Percentiles rank a stretch among this genome's conserved stretches.
Evolutionary conservation across 75 land plant species (phyloP).

Genomic region (Adiantum capillusveneris): DNA sequence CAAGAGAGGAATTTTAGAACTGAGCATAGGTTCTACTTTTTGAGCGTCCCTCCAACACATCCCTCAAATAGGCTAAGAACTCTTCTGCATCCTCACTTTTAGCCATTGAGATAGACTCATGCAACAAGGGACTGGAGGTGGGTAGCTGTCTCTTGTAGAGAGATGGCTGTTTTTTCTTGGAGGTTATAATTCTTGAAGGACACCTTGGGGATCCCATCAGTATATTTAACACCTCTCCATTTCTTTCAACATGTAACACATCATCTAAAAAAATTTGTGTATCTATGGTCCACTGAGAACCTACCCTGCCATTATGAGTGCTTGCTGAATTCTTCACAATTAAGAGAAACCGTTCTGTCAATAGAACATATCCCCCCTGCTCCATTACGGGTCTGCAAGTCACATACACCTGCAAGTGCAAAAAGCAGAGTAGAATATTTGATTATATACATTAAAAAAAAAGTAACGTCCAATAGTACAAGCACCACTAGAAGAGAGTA

Average conservation of each 20-base stretch:
- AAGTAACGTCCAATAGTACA: no score
- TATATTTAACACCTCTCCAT: constrained; percentile 39
- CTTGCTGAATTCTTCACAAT: constrained; percentile 39
- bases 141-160: not conserved
- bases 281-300: constrained; percentile 64
- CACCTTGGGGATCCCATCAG: constrained; percentile 51
- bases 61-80: not conserved
- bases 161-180: not conserved
- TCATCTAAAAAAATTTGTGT: constrained; percentile 51
- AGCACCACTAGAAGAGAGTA: no score
- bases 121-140: constrained; percentile 1
- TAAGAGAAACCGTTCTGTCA: constrained; percentile 62
- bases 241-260: constrained; percentile 60
- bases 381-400: constrained; percentile 56
- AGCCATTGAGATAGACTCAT: not conserved
- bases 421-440: not conserved
- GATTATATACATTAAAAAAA: no score
- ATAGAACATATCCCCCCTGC: constrained; percentile 48
- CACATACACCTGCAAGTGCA: constrained; percentile 30
- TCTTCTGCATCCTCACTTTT: constrained; percentile 1
- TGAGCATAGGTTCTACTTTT: no score
- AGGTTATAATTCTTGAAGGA: not conserved
- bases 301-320: constrained; percentile 24
- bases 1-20: no score
- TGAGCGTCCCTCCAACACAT: no score